Evolutionary conservation across 2,329 filamentous ascomycete genomes (phyloP).

Genomic region (Penicillium sp.): DNA sequence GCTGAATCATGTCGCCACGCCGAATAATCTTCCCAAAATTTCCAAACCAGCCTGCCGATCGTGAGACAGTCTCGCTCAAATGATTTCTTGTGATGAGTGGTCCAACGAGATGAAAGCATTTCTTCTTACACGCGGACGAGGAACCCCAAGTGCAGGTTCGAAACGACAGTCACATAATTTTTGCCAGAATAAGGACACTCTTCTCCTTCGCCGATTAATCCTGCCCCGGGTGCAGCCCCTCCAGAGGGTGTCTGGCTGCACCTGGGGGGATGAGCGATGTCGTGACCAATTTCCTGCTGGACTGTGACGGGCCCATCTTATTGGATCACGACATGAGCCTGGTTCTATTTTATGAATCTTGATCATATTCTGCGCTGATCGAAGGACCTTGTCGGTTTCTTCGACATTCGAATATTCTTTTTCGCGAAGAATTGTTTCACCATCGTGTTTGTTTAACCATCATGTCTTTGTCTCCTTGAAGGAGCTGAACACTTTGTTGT

Average conservation of each 20-base stretch:
- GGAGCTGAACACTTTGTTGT: not conserved
- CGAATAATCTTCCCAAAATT: not conserved
- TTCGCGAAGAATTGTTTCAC: not conserved
- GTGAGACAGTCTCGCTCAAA: not conserved
- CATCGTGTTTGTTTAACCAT: not conserved
- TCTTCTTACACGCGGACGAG: not conserved
- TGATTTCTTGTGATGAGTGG: not conserved
- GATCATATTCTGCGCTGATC: not conserved
- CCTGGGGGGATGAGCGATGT: not conserved
- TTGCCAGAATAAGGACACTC: not conserved
- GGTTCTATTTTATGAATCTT: too few species aligned
- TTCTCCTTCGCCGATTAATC: constrained; percentile 4
- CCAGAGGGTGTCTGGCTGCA: not conserved
- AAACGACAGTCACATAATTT: not conserved
- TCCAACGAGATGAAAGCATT: not conserved
- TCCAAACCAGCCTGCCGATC: not conserved
- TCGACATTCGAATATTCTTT: not conserved
- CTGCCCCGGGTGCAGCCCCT: constrained; percentile 1
- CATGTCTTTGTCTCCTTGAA: constrained; percentile 3
- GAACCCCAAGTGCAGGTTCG: not conserved
- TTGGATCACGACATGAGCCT: not conserved
- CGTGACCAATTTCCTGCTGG: not conserved
- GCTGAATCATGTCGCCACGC: constrained; percentile 21
- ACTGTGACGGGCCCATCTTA: not conserved
- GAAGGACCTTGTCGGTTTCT: not conserved